phyloP scores from a whole-genome alignment of 805 yeast species.

The Ogataea paraovalis region DNA sequence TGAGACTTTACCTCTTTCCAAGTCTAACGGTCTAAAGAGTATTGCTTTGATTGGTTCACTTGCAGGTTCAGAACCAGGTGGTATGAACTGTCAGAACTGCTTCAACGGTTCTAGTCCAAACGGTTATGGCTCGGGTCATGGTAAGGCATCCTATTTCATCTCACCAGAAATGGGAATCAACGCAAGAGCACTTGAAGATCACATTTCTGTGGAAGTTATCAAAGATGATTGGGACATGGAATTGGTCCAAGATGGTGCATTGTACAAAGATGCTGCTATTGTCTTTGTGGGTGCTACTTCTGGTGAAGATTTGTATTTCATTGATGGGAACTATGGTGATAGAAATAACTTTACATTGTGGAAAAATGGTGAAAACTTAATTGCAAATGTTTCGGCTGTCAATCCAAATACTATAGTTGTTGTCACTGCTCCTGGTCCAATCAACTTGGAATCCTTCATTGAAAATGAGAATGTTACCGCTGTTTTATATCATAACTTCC shows the following conservation, averaged over 20 bases:
- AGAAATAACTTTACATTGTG: not conserved
- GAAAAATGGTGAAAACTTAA: constrained; percentile 34
- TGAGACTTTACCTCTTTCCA: not conserved
- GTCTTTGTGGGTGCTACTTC: constrained; percentile 53
- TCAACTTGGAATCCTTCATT: constrained; percentile 51
- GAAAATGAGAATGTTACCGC: constrained; percentile 57
- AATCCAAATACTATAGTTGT: constrained; percentile 53
- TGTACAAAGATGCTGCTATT: constrained; percentile 42
- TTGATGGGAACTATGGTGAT: constrained; percentile 50
- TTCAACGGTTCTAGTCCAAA: not conserved
- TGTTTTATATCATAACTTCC: constrained; percentile 24
- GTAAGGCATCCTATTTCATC: not conserved
- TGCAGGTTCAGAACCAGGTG: not conserved
- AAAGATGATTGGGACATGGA: constrained; percentile 43
- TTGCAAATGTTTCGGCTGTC: constrained; percentile 40
- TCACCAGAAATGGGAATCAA: constrained; percentile 25
- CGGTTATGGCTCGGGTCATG: not conserved
- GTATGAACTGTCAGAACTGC: not conserved
- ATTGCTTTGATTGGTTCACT: not conserved
- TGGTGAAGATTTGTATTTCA: constrained; percentile 52
- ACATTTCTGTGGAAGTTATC: constrained; percentile 24
- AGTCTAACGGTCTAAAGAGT: not conserved
- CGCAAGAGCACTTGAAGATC: constrained; percentile 28
- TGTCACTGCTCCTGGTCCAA: constrained; percentile 58
- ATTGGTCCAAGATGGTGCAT: constrained; percentile 4